phyloP scores from a whole-genome alignment of 345 rosid species.

The Sisymbrium irio region DNA sequence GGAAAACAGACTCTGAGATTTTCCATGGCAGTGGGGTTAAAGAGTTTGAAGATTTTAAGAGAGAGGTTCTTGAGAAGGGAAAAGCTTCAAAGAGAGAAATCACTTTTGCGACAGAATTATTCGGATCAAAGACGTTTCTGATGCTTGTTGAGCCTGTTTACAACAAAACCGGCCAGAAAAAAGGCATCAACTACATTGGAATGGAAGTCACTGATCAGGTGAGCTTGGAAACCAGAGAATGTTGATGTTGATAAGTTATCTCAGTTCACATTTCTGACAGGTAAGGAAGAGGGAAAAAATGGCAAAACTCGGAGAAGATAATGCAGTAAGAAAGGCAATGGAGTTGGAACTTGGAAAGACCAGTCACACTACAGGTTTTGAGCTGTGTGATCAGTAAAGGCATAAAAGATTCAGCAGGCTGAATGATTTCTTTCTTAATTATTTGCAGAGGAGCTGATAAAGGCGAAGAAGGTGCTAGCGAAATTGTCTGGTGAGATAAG shows the following conservation, averaged over 20 bases:
- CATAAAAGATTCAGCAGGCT: not conserved
- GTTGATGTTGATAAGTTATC: not conserved
- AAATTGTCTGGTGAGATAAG: not conserved
- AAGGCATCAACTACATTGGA: conserved; percentile 92
- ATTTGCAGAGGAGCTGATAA: not conserved
- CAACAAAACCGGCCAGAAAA: conserved; percentile 73
- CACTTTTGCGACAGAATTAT: conserved; percentile 74
- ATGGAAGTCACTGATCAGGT: conserved; percentile 99
- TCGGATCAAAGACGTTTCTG: conserved; percentile 77
- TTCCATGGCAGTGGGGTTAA: conserved; percentile 71
- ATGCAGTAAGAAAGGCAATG: conserved; percentile 94
- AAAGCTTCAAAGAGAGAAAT: conserved; percentile 78
- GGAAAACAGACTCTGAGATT: conserved; percentile 75
- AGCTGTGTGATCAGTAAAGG: not conserved
- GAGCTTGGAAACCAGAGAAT: not conserved
- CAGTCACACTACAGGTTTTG: conserved; percentile 86
- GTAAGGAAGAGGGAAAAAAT: conserved; percentile 80
- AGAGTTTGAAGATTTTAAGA: conserved; percentile 80
- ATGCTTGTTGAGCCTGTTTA: conserved; percentile 87
- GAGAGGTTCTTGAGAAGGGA: conserved; percentile 76
- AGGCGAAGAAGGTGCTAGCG: not conserved
- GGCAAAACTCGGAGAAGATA: conserved; percentile 84
- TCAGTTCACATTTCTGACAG: conserved; percentile 32
- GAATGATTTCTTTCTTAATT: not conserved
- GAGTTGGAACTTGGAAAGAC: conserved; percentile 86